phyloP scores from a whole-genome alignment of 805 yeast genomes.

The Barnettozyma botsteinii region DNA sequence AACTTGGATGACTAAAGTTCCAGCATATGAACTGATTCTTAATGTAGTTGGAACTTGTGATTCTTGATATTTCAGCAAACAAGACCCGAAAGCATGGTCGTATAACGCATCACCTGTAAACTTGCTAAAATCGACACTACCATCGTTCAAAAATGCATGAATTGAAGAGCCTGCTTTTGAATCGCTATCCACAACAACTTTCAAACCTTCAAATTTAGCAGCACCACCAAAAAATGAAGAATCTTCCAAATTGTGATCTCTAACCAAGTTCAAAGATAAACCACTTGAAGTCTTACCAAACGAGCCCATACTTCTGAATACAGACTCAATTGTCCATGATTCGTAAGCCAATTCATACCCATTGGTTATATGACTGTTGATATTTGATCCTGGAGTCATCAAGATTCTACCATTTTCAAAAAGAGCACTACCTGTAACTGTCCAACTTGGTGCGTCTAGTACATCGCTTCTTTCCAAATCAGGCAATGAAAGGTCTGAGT shows the following conservation, averaged over 20 bases:
- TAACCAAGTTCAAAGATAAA: conserved; percentile 51
- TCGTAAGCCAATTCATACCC: conserved; percentile 24
- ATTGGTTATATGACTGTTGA: conserved; percentile 45
- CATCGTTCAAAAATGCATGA: conserved; percentile 58
- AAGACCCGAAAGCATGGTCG: conserved; percentile 43
- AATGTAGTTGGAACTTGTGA: conserved; percentile 65
- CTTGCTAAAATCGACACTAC: conserved; percentile 34
- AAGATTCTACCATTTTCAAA: conserved; percentile 50
- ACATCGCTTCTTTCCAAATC: conserved; percentile 30
- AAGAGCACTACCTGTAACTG: conserved; percentile 31
- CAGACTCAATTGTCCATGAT: conserved; percentile 54
- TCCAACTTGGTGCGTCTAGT: conserved; percentile 32
- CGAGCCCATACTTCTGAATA: conserved; percentile 56
- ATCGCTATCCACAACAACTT: conserved; percentile 49
- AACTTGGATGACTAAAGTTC: conserved; percentile 56
- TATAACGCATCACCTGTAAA: conserved; percentile 21
- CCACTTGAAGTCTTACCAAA: conserved; percentile 49
- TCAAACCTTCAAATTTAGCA: conserved; percentile 54
- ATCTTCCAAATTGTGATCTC: conserved; percentile 24
- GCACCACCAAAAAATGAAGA: conserved; percentile 51
- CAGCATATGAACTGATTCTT: conserved; percentile 53
- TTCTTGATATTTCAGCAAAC: conserved; percentile 55
- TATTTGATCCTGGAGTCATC: conserved; percentile 38
- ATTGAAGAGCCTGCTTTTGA: conserved; percentile 44
- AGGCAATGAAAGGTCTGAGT: conserved; percentile 32